phyloP scores from a whole-genome alignment of 2,329 filamentous ascomycete species.

The Diaporthe citrichinensis region DNA sequence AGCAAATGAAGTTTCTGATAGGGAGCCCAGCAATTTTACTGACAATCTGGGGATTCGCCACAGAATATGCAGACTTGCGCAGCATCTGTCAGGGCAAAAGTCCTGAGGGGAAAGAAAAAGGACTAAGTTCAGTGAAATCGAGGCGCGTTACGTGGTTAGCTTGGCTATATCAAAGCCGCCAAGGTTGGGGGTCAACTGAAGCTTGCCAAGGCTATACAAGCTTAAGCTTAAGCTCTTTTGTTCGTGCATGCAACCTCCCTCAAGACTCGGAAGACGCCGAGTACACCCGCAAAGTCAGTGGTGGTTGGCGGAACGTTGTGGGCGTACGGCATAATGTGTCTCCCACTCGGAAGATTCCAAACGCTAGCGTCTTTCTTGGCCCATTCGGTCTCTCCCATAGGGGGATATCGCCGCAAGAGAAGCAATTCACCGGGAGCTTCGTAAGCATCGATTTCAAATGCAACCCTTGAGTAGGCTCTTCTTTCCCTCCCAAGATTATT shows the following conservation, averaged over 20 bases:
- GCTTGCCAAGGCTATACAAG: not conserved
- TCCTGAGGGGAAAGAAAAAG: not conserved
- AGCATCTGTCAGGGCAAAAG: not conserved
- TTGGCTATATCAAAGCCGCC: not conserved
- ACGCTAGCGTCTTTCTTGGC: conserved; percentile 1
- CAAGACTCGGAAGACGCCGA: not conserved
- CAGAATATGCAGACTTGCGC: not conserved
- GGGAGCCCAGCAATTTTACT: not conserved
- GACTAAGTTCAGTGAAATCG: not conserved
- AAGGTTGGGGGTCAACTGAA: not conserved
- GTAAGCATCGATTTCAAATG: conserved; percentile 9
- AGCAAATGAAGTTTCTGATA: not conserved
- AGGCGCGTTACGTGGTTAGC: not conserved
- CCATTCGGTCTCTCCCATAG: not conserved
- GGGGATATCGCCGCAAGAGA: not conserved
- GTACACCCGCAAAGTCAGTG: not conserved
- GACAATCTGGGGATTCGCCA: not conserved
- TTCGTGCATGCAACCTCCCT: not conserved
- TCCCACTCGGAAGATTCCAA: conserved; percentile 23
- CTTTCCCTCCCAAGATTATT: not conserved
- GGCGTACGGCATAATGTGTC: not conserved
- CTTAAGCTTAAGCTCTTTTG: conserved; percentile 2
- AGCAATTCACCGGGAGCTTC: not conserved
- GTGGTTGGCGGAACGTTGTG: not conserved
- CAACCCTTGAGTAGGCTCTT: not conserved